Percentiles rank a stretch among this genome's conserved stretches.
Conservation (phyloP, 1,284 basidiomycete species). For the Hypsizygus ulmarius region DNA sequence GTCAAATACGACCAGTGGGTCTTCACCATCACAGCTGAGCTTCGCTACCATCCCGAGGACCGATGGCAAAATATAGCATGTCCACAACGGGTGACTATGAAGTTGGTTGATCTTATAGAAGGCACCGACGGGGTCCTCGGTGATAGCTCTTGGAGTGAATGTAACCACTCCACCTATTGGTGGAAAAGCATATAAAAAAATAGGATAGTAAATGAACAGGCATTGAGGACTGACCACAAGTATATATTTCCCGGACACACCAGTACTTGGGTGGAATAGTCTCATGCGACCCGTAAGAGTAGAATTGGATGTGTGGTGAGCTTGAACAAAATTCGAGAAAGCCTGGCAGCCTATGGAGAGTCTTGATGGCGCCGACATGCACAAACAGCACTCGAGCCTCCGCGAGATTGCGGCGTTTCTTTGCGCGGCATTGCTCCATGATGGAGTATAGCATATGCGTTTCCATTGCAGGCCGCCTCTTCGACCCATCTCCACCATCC, state of each 20-base stretch:
- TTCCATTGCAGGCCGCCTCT: conserved; percentile 35
- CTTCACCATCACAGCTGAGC: conserved; percentile 29
- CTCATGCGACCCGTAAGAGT: conserved; percentile 62
- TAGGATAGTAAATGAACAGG: conserved; percentile 8
- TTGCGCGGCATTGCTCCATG: conserved; percentile 38
- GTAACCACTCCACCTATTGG: conserved; percentile 62
- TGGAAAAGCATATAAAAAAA: too few relatives aligned
- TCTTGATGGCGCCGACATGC: conserved; percentile 55
- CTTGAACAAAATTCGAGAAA: conserved; percentile 45
- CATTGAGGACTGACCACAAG: conserved; percentile 46
- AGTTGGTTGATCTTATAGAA: conserved; percentile 46
- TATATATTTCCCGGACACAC: conserved; percentile 62
- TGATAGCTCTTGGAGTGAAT: conserved; percentile 58
- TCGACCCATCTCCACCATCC: conserved; percentile 23
- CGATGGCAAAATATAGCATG: conserved; percentile 57
- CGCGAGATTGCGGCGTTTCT: conserved; percentile 24
- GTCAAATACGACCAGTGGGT: conserved; percentile 35
- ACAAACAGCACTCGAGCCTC: conserved; percentile 56
- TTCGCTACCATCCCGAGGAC: conserved; percentile 50
- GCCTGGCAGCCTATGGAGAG: conserved; percentile 44
- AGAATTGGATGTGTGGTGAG: conserved; percentile 49
- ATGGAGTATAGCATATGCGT: conserved; percentile 43
- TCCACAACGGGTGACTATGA: conserved; percentile 62
- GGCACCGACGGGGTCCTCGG: conserved; percentile 45
- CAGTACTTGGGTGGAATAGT: conserved; percentile 47